Base-by-base conservation (phyloP, 768 basidiomycete genomes). In the Termitomyces sp. region DNA sequence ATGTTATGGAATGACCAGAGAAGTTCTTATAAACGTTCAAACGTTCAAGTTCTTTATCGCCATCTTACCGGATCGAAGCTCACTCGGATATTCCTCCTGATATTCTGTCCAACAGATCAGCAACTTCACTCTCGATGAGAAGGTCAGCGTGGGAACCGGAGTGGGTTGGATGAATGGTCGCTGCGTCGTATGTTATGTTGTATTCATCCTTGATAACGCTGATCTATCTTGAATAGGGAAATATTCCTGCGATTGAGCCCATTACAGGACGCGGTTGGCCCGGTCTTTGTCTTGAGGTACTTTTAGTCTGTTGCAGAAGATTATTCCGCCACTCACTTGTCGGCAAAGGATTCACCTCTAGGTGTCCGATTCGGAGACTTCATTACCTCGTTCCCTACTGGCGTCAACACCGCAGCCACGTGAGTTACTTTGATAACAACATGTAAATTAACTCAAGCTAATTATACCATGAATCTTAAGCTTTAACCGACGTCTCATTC, bases 381-480 rank as follows among this genome's bases (percentile, higher is more conserved):
- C 34, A 84, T 84, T 6, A 88, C 87, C 3, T 82, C 82, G 0
- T 95, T 94, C 74, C 94, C 95, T 0, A 80, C 93, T n/a, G 90
- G 84, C 0, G 76, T 97, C 62, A 93, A 90, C 53, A 77, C 85
- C 0, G 95, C 92, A 5, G 78, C 92, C 6, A 91, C 95, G 79
- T 93, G 69, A 63, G 83, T 73, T 27, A 32, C 45, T 14, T 29
- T 23, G n/a, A 35, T 9, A n/a, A 10, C 23, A n/a, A 0, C 38
- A n/a, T 14, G 8, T 19, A 25, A 6, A 25, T 27, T 27, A 29
- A 35, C 7, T 29, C 27, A 16, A 42, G 19, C 50, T 64, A 19
- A 59, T 40, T 21, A 46, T 23, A 54, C 3, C 34, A 21, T 59
- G 21, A 43, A 21, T 8, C 16, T 21, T 34, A 50, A 87, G 87